phyloP scores from a whole-genome alignment of 352 stramenopile species.

The Halophytophthora batemanensis region DNA sequence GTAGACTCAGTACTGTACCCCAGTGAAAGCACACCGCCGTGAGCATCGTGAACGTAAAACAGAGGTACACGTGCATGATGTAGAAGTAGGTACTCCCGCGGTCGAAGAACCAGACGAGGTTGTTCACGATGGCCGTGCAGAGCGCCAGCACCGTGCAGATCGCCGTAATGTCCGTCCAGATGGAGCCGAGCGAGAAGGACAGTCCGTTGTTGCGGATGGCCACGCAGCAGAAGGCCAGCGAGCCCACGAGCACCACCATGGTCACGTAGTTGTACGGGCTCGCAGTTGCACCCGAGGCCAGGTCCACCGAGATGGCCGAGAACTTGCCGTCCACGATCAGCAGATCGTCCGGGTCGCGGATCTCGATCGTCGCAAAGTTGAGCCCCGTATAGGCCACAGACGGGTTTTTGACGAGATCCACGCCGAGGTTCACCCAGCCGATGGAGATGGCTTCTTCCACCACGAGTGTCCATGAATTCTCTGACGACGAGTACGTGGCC shows the following conservation, averaged over 20 bases:
- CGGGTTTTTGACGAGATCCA: conserved; percentile 75
- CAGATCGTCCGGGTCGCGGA: conserved; percentile 46
- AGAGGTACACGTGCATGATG: conserved; percentile 72
- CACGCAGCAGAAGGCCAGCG: conserved; percentile 76
- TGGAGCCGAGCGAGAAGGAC: conserved; percentile 78
- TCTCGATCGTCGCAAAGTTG: conserved; percentile 55
- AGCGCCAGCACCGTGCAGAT: conserved; percentile 80
- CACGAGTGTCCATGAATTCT: conserved; percentile 58
- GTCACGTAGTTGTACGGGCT: conserved; percentile 89
- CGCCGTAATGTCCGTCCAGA: conserved; percentile 85
- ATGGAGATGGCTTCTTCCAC: conserved; percentile 52
- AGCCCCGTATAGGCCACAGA: conserved; percentile 65
- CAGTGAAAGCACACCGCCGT: conserved; percentile 87
- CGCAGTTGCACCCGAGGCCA: conserved; percentile 49
- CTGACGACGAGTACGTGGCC: conserved; percentile 17
- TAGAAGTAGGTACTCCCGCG: conserved; percentile 79
- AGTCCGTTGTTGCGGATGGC: conserved; percentile 83
- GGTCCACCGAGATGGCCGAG: conserved; percentile 73
- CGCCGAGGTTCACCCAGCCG: conserved; percentile 64
- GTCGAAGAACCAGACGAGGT: conserved; percentile 74
- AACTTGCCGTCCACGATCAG: conserved; percentile 60
- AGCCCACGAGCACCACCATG: conserved; percentile 81
- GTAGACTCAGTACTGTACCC: conserved; percentile 78
- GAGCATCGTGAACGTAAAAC: conserved; percentile 89
- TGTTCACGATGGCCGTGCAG: conserved; percentile 77